These are phyloP conservation scores for Cylindrotheca fusiformis DNA, from an alignment of 108 stramenopile genomes.

Conservation along the genomic window DNA sequence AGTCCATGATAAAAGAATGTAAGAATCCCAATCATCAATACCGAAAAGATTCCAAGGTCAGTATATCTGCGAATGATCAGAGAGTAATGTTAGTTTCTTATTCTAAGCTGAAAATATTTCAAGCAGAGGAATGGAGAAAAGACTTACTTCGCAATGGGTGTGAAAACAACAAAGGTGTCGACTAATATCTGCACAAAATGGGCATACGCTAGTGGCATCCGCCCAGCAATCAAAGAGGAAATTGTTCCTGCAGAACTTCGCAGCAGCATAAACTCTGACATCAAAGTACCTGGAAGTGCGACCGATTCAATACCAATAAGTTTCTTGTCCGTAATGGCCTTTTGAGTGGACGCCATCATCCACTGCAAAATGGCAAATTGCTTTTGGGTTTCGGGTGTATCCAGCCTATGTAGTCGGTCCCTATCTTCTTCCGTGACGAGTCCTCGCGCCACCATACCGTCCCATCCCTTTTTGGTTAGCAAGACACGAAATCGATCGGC, in stretches of 20 bases:
- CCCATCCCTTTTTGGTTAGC: slow-evolving; percentile 23
- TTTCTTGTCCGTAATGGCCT: slow-evolving; percentile 23
- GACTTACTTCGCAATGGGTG: slow-evolving; percentile 34
- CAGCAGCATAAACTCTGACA: slow-evolving; percentile 33
- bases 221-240: slow-evolving; percentile 24
- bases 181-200: slow-evolving; percentile 62
- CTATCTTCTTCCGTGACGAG: not conserved
- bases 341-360: slow-evolving; percentile 14
- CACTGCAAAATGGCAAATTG: slow-evolving; percentile 29
- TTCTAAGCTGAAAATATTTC: not conserved
- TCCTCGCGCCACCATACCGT: slow-evolving; percentile 21
- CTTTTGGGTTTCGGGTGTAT: slow-evolving; percentile 8
- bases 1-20: slow-evolving; percentile 50
- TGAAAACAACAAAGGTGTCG: slow-evolving; percentile 25
- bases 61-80: slow-evolving; percentile 4
- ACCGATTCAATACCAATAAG: not conserved
- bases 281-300: slow-evolving; percentile 13
- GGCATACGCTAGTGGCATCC: slow-evolving; percentile 53
- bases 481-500: slow-evolving; percentile 25
- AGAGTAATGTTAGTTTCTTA: not conserved
- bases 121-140: not conserved
- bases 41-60: slow-evolving; percentile 22
- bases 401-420: not conserved
- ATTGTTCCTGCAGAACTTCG: slow-evolving; percentile 27
- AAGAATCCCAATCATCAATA: slow-evolving; percentile 17